Evolutionary conservation across 768 basidiomycete genomes (phyloP), one percentile per base, ranked within the genome.

Genomic region (Melanogaster broomeanus): DNA sequence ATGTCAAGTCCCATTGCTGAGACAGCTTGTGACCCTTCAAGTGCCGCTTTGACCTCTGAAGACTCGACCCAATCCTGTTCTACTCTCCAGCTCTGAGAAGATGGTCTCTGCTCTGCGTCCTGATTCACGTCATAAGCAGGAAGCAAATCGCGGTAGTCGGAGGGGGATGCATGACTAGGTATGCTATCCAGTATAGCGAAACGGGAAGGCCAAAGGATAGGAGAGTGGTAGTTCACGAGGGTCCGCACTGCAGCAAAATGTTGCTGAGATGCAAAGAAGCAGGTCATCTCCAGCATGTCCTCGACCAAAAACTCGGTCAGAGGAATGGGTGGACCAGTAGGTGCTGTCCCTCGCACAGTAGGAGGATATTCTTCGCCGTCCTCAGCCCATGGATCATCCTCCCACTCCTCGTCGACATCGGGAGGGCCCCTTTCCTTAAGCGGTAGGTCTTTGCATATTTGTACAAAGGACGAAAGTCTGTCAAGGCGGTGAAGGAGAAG

Each of bases 111-210:
- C 63, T 90, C 88, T 22, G 55, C 50, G 42, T 80, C 77, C 9
- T 64, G 71, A 21, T 73, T 53, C 7, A 68, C 49, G 57, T 92
- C 84, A 52, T 84, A 74, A 0, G 73, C 68, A 28, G 91, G 91
- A 18, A 93, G 78, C 22, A 93, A 56, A 27, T 77, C 76, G 28
- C 72, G 73, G 64, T 80, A 90, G 19, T 77, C 72, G 1, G 78
- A 74, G 3, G 93, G 89, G 43, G 83, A 75, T 9, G 77, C 72
- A 69, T 92, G 83, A 58, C 84, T 81, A 28, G 96, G 93, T 49
- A 97, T 80, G 49, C 75, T 76, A 48, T 88, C 80, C 46, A 95
- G 74, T 43, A 98, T 79, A 27, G 67, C 59, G 61, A 88, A 77
- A 19, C 94, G 88, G 60, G 72, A 78, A 3, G 88, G 85, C 79